These are phyloP conservation scores for Ajuga chamaepitys DNA, from an alignment of 257 asterid species.

Conservation along the genomic window DNA sequence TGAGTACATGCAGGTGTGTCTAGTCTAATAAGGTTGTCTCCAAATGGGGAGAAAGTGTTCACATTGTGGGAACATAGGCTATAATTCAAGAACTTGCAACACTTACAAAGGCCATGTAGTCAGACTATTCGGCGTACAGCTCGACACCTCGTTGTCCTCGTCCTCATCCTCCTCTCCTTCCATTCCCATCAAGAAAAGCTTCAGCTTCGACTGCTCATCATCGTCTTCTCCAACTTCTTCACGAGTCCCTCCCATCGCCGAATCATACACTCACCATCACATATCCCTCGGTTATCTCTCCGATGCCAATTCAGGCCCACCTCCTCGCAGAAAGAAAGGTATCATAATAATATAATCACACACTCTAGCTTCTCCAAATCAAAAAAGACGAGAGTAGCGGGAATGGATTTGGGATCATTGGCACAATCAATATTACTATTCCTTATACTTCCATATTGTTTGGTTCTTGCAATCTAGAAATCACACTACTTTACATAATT, in stretches of 20 bases:
- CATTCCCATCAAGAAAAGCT: slow-evolving; percentile 50
- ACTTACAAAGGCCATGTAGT: slow-evolving; percentile 23
- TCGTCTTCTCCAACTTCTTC: slow-evolving; percentile 21
- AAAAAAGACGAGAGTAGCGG: too few relatives aligned
- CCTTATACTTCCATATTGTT: too few relatives aligned
- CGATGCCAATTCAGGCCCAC: slow-evolving; percentile 33
- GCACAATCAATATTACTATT: too few relatives aligned
- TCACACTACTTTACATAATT: too few relatives aligned
- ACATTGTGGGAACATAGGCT: slow-evolving; percentile 80
- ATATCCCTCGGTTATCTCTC: slow-evolving; percentile 45
- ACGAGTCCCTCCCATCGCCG: slow-evolving; percentile 13
- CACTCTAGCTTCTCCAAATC: too few relatives aligned
- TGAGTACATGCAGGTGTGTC: slow-evolving; percentile 19
- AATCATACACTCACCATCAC: slow-evolving; percentile 19
- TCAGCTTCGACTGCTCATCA: slow-evolving; percentile 60
- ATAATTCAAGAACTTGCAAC: slow-evolving; percentile 83
- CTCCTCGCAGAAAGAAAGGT: slow-evolving; percentile 67
- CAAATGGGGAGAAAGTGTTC: slow-evolving; percentile 83
- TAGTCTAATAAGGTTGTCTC: neutral
- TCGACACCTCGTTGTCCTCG: slow-evolving; percentile 26
- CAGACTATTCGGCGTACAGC: slow-evolving; percentile 72
- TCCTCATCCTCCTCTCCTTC: slow-evolving; percentile 13
- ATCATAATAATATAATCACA: neutral
- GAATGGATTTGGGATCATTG: too few relatives aligned
- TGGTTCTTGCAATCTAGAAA: too few relatives aligned